Base-by-base conservation (phyloP, 495 filamentous ascomycete species). In the Aspergillus heteromorphus region DNA sequence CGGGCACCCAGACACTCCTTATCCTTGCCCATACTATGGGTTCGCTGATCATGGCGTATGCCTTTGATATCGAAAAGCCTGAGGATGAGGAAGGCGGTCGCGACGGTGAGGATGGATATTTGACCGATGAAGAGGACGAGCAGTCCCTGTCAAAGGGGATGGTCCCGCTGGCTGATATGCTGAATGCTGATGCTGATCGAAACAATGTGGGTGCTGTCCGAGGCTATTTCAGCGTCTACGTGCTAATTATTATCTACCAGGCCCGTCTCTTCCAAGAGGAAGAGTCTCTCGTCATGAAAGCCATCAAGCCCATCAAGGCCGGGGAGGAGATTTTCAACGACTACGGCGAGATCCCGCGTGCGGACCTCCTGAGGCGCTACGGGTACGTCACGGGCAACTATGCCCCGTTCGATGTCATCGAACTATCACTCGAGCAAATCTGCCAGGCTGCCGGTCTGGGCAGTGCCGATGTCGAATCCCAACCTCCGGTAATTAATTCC, bases 271-370 rank as follows among this genome's bases (percentile, higher is more conserved):
- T 85, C 61, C 87, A 92, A 60, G 83, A 83, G 53, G 81, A 82
- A 41, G 75, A 79, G 8, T 70, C 68, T 23, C 68, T 92, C 19
- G 80, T 81, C 14, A 90, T 90, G 71, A 84, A 81, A 43, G 73
- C 85, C 2, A 75, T 88, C 55, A 80, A 84, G 47, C 64, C 79
- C 0, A 88, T 97, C 58, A 62, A 61, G 8, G 74, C 77, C 6
- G 87, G 86, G n/a, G 83, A 89, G 49, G 89, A 96, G 63, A 83
- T 96, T 17, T 83, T 95, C 61, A 96, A 96, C 58, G 92, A 95
- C 66, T 96, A 95, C 64, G 92, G 92, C 7, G 83, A 88, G 29
- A 80, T 95, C 19, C 85, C 90, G 2, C 86, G 84, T 23, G 82
- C 86, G 0, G 92, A 97, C 65, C 71, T 97, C 17, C 79, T 97